A percentile compares a stretch with the other conserved stretches of the same genome.
phyloP scores from a whole-genome alignment of 73 alveolate genomes.

The Tetrahymena malaccensis region DNA sequence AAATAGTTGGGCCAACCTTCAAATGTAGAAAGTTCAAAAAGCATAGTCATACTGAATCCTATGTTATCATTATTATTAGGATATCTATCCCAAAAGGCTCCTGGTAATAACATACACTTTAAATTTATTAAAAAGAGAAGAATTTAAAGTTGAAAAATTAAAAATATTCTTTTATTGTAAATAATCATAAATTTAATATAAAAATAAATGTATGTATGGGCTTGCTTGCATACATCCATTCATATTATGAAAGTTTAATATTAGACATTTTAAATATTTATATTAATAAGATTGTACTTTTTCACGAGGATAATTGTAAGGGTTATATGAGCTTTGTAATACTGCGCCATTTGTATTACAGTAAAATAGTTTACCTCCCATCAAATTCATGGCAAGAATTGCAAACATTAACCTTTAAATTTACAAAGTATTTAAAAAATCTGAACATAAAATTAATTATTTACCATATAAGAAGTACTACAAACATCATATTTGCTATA shows the following conservation, averaged over 20 bases:
- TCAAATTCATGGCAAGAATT: constrained; percentile 54
- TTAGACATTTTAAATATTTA: no score
- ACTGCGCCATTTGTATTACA: constrained; percentile 22
- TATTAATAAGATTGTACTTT: no score
- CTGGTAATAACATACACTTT: not conserved
- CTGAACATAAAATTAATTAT: no score
- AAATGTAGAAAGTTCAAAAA: constrained; percentile 64
- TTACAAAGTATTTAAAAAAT: not conserved
- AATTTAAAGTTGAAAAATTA: no score
- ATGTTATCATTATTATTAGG: constrained; percentile 74
- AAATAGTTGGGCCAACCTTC: constrained; percentile 94
- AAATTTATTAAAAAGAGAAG: not conserved
- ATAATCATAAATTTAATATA: no score
- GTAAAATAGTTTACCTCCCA: constrained; percentile 56
- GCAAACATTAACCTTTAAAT: constrained; percentile 53
- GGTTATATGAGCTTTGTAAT: not conserved
- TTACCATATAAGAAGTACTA: constrained; percentile 42
- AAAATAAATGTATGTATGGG: no score
- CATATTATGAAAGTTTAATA: no score
- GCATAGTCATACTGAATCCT: constrained; percentile 63
- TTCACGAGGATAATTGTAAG: not conserved
- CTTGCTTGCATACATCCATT: no score
- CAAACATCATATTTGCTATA: no score
- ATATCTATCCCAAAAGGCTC: constrained; percentile 57
- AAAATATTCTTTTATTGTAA: no score